These are phyloP conservation scores for Elsinoe necatrix DNA, from an alignment of 2,329 filamentous ascomycete species.

Conservation along the genomic window DNA sequence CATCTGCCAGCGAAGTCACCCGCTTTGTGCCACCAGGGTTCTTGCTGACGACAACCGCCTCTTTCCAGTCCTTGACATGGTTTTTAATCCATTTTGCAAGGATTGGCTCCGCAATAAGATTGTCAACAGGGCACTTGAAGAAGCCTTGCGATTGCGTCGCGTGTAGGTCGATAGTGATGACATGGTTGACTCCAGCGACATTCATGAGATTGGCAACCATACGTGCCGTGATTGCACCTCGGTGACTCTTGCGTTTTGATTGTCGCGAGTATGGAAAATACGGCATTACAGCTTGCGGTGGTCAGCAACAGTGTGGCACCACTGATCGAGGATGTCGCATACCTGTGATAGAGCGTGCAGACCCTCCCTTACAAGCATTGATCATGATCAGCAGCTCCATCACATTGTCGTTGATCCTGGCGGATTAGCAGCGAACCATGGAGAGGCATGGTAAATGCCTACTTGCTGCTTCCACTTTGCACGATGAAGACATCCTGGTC, in stretches of 20 bases:
- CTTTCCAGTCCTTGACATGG: slow-evolving; percentile 78
- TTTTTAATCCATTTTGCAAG: slow-evolving; percentile 91
- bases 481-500: slow-evolving; percentile 99
- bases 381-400: slow-evolving; percentile 99
- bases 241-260: slow-evolving; percentile 97
- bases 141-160: slow-evolving; percentile 96
- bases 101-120: slow-evolving; percentile 89
- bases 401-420: slow-evolving; percentile 87
- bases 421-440: slow-evolving; percentile 21
- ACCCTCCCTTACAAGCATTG: slow-evolving; percentile 94
- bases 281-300: slow-evolving; percentile 62
- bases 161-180: slow-evolving; percentile 95
- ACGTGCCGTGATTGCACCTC: slow-evolving; percentile 89
- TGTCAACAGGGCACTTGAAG: slow-evolving; percentile 95
- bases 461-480: slow-evolving; percentile 84
- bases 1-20: slow-evolving; percentile 91
- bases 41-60: slow-evolving; percentile 95
- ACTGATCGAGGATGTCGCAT: slow-evolving; percentile 26
- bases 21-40: slow-evolving; percentile 96
- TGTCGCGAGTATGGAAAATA: slow-evolving; percentile 99
- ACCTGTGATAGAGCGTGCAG: slow-evolving; percentile 95
- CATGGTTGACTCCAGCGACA: slow-evolving; percentile 91
- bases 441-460: slow-evolving; percentile 19
- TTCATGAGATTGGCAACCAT: slow-evolving; percentile 94
- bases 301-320: background rate